A percentile compares a stretch with the other conserved stretches of the same genome.
These are phyloP conservation scores for Phlyctochytrium planicorne DNA, from an alignment of 192 early-diverging fungal species.

Conservation along the genomic window DNA sequence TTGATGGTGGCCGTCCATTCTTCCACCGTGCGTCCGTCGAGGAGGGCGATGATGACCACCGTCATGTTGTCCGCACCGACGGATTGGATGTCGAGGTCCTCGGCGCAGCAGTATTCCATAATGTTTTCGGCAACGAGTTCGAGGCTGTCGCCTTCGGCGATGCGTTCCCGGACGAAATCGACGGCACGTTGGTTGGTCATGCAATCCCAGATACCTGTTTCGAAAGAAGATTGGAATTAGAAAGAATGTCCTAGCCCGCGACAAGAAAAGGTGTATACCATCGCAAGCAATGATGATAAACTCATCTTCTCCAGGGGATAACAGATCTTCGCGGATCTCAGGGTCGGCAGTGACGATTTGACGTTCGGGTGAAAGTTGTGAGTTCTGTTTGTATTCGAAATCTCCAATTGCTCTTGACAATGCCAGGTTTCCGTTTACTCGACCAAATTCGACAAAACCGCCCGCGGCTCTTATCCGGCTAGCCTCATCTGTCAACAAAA, in stretches of 20 bases:
- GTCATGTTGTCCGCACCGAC: conserved; percentile 99
- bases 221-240: neutral
- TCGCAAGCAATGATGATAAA: conserved; percentile 96
- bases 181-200: conserved; percentile 85
- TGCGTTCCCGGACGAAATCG: conserved; percentile 72
- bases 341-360: conserved; percentile 93
- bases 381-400: conserved; percentile 95
- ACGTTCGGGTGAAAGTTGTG: conserved; percentile 69
- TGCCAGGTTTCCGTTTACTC: conserved; percentile 96
- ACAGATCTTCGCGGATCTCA: conserved; percentile 64
- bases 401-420: conserved; percentile 97
- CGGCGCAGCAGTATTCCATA: conserved; percentile 88
- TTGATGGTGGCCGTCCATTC: conserved; percentile 61
- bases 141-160: conserved; percentile 61
- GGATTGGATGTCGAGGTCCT: conserved; percentile 79
- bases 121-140: conserved; percentile 77
- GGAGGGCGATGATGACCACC: conserved; percentile 80
- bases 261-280: conserved; percentile 47
- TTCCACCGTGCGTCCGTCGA: conserved; percentile 72
- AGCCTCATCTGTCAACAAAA: conserved; percentile 66
- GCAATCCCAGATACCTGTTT: conserved; percentile 94
- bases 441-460: conserved; percentile 95
- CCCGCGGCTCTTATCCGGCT: conserved; percentile 83
- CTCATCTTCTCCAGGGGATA: conserved; percentile 68
- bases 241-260: neutral